phyloP scores from a whole-genome alignment of 257 asterid species.

The Henckelia pumila region DNA sequence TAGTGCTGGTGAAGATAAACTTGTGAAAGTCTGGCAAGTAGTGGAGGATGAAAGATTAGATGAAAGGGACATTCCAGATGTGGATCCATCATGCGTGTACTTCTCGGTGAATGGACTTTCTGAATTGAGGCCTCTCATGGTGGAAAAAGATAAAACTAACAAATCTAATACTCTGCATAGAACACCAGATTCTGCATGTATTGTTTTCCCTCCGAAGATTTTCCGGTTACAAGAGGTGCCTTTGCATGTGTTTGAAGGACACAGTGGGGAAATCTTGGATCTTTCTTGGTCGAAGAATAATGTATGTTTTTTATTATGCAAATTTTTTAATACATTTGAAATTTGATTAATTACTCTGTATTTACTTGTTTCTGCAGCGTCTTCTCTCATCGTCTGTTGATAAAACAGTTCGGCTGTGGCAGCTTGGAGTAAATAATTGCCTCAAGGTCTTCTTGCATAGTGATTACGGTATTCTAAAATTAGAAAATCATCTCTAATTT shows the following conservation, averaged over 20 bases:
- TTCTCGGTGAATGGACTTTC: constrained; percentile 69
- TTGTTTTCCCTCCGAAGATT: constrained; percentile 73
- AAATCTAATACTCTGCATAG: constrained; percentile 39
- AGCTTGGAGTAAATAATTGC: constrained; percentile 69
- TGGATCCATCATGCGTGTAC: constrained; percentile 79
- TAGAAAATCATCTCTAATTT: constrained; percentile 6
- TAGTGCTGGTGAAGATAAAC: constrained; percentile 82
- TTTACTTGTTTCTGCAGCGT: constrained; percentile 45
- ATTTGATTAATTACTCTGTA: not conserved
- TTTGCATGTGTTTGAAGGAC: constrained; percentile 70
- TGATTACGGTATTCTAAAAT: constrained; percentile 61
- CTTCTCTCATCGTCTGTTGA: constrained; percentile 83
- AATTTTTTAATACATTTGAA: constrained; percentile 1
- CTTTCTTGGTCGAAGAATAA: constrained; percentile 79
- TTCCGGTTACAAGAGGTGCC: constrained; percentile 75
- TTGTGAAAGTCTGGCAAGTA: constrained; percentile 75
- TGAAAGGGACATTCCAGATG: constrained; percentile 56
- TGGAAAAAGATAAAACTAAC: constrained; percentile 54
- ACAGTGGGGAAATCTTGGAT: constrained; percentile 68
- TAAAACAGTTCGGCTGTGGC: constrained; percentile 92
- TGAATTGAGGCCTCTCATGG: constrained; percentile 53
- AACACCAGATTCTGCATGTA: constrained; percentile 74
- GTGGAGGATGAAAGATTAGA: constrained; percentile 75
- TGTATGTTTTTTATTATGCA: constrained; percentile 45
- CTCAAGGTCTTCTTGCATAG: constrained; percentile 69